Evolutionary conservation across 345 rosid species (phyloP).

Genomic region (Eucalyptus tenuipes): DNA sequence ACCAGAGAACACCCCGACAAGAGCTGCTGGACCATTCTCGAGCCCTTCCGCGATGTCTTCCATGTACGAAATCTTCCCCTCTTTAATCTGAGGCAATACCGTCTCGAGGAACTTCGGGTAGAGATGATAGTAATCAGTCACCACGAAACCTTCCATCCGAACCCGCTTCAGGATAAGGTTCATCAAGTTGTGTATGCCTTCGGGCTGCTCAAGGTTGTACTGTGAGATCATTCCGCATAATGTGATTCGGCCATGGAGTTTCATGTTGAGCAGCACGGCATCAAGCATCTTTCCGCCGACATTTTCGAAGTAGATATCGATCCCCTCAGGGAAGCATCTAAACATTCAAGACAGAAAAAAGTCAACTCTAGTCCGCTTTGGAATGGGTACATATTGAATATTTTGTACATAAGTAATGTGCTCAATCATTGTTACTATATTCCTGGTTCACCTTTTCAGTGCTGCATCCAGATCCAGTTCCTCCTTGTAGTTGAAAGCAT

Average conservation of each 20-base stretch:
- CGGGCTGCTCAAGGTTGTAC: slow-evolving; percentile 6
- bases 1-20: slow-evolving; percentile 12
- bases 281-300: slow-evolving; percentile 9
- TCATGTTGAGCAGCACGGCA: slow-evolving; percentile 16
- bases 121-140: neutral
- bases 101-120: slow-evolving; percentile 7
- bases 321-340: neutral
- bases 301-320: neutral
- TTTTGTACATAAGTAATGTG: neutral
- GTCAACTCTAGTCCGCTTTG: neutral
- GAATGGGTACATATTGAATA: neutral
- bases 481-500: slow-evolving; percentile 70
- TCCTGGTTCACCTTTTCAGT: slow-evolving; percentile 29
- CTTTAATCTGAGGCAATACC: slow-evolving; percentile 7
- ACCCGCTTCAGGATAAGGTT: neutral
- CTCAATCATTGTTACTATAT: neutral
- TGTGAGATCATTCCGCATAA: slow-evolving; percentile 14
- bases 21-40: slow-evolving; percentile 5
- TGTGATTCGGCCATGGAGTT: slow-evolving; percentile 4
- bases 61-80: slow-evolving; percentile 4
- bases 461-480: slow-evolving; percentile 39
- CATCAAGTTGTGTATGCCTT: slow-evolving; percentile 12
- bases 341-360: neutral
- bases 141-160: slow-evolving; percentile 16
- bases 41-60: slow-evolving; percentile 18